A percentile compares a stretch with the other conserved stretches of the same genome.
These are phyloP conservation scores for Wickerhamiella shivajii DNA, from an alignment of 805 yeast species.

Conservation along the genomic window DNA sequence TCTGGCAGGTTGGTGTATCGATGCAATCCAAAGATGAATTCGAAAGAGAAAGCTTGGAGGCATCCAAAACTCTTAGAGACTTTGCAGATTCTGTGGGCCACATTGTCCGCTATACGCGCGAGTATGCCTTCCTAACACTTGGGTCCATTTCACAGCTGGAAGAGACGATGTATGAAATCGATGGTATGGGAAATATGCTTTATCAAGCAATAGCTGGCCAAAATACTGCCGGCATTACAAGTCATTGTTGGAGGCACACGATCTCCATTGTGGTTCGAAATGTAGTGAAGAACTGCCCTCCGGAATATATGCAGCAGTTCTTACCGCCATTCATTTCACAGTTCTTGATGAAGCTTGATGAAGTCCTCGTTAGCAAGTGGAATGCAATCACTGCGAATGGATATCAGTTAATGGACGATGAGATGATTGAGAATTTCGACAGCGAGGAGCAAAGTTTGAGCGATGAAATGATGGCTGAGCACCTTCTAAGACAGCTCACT, in stretches of 20 bases:
- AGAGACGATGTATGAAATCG: slow-evolving; percentile 74
- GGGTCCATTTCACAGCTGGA: slow-evolving; percentile 84
- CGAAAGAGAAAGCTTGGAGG: slow-evolving; percentile 84
- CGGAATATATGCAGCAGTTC: slow-evolving; percentile 46
- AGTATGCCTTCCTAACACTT: slow-evolving; percentile 80
- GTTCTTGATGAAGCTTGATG: slow-evolving; percentile 57
- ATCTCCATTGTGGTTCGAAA: slow-evolving; percentile 77
- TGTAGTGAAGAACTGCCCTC: slow-evolving; percentile 79
- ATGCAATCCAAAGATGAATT: slow-evolving; percentile 88
- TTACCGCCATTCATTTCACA: slow-evolving; percentile 68
- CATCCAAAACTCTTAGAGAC: slow-evolving; percentile 84
- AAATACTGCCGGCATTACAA: slow-evolving; percentile 60
- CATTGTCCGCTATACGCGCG: slow-evolving; percentile 86
- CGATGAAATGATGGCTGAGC: slow-evolving; percentile 98
- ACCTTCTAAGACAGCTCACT: slow-evolving; percentile 79
- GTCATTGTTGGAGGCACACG: slow-evolving; percentile 96
- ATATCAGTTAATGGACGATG: slow-evolving; percentile 32
- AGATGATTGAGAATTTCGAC: slow-evolving; percentile 30
- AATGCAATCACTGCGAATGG: slow-evolving; percentile 39
- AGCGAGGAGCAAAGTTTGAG: slow-evolving; percentile 57
- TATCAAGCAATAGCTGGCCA: slow-evolving; percentile 84
- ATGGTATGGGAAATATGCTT: slow-evolving; percentile 57
- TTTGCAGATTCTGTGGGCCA: slow-evolving; percentile 98
- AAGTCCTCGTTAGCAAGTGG: slow-evolving; percentile 67
- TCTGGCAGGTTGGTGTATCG: slow-evolving; percentile 98